phyloP scores from a whole-genome alignment of 371 early-diverging fungal species.

The Mucor lusitanicus region DNA sequence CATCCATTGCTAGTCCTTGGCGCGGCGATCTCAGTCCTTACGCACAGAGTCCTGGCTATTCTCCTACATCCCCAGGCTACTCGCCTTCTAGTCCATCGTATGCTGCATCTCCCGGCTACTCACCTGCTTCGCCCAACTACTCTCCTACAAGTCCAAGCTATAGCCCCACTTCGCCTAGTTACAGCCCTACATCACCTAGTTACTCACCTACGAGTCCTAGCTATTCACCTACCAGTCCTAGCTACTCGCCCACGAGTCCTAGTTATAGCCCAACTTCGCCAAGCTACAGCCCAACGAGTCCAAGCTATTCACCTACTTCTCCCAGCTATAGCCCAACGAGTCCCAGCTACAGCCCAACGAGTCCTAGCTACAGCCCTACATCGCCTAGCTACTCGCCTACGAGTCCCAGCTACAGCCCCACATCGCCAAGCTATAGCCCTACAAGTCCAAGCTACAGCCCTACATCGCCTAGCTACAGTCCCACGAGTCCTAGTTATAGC shows the following conservation, averaged over 20 bases:
- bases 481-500: conserved; percentile 59
- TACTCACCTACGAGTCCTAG: conserved; percentile 82
- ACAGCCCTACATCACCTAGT: conserved; percentile 68
- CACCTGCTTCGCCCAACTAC: conserved; percentile 75
- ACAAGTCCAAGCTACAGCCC: conserved; percentile 75
- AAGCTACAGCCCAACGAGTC: conserved; percentile 73
- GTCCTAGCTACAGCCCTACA: conserved; percentile 74
- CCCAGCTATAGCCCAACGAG: conserved; percentile 61
- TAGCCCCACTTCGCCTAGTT: conserved; percentile 67
- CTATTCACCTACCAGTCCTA: conserved; percentile 77
- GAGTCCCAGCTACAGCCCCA: conserved; percentile 70
- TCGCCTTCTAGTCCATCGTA: conserved; percentile 63
- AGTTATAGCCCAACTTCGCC: conserved; percentile 80
- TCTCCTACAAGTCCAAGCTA: conserved; percentile 70
- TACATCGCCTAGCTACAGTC: conserved; percentile 76
- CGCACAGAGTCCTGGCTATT: conserved; percentile 66
- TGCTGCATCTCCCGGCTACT: conserved; percentile 75
- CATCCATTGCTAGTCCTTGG: conserved; percentile 52
- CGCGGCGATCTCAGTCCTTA: conserved; percentile 53
- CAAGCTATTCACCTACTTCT: conserved; percentile 55
- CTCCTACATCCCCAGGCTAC: conserved; percentile 86
- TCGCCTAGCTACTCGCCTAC: conserved; percentile 70
- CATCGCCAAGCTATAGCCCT: conserved; percentile 77
- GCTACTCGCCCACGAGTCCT: conserved; percentile 75
- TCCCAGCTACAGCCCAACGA: conserved; percentile 70